Conservation (phyloP, 257 asterid genomes). For the Nicotiana tabacum region DNA sequence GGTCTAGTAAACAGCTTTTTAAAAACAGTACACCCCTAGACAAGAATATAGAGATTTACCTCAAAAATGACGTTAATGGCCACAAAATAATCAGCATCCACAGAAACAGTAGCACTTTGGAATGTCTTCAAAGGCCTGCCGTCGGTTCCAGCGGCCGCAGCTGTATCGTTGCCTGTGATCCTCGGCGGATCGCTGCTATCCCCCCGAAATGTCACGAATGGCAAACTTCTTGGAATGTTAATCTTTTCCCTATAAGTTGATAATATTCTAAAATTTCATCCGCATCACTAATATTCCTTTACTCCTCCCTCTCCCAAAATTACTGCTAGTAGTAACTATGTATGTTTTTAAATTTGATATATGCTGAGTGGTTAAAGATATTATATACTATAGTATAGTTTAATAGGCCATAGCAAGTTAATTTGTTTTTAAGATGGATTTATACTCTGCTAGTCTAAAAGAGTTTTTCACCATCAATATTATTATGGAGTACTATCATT, state of each 20-base stretch:
- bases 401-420: not conserved
- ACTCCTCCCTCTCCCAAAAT: too few relatives aligned
- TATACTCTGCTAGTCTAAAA: not conserved
- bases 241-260: slow-evolving; percentile 38
- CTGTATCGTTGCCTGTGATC: slow-evolving; percentile 48
- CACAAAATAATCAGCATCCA: slow-evolving; percentile 47
- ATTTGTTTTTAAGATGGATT: not conserved
- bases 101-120: slow-evolving; percentile 45
- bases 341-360: too few relatives aligned
- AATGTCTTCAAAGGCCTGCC: slow-evolving; percentile 40
- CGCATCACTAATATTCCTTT: not conserved
- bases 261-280: not conserved
- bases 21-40: not conserved
- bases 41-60: slow-evolving; percentile 21
- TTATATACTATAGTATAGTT: not conserved
- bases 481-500: too few relatives aligned
- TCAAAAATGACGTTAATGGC: slow-evolving; percentile 47
- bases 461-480: not conserved
- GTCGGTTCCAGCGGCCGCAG: slow-evolving; percentile 31
- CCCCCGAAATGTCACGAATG: slow-evolving; percentile 40
- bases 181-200: slow-evolving; percentile 37
- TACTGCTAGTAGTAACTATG: too few relatives aligned
- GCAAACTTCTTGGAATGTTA: slow-evolving; percentile 37
- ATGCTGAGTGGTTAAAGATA: too few relatives aligned
- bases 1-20: not conserved